Evolutionary conservation across 2,329 filamentous ascomycete species (phyloP).

Genomic region (Aaosphaeria arxii): DNA sequence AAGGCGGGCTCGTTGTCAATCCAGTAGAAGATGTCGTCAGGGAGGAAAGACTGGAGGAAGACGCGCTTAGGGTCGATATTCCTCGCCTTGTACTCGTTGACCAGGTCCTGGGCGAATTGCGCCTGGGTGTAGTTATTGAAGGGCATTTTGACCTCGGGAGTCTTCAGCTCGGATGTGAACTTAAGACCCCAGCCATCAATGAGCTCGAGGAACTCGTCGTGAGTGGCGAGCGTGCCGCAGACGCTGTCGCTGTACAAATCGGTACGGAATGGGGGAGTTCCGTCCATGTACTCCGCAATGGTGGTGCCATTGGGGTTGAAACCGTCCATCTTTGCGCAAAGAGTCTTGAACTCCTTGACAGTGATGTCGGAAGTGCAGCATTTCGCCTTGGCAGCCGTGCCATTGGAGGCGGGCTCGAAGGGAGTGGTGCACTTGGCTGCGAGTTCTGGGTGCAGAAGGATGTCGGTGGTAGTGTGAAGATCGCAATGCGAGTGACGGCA

Average conservation of each 20-base stretch:
- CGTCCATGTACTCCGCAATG: slow-evolving; percentile 55
- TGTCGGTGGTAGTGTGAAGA: slow-evolving; percentile 38
- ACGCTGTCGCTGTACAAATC: slow-evolving; percentile 61
- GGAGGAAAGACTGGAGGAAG: slow-evolving; percentile 63
- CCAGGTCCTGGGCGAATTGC: slow-evolving; percentile 62
- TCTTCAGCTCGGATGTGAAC: slow-evolving; percentile 55
- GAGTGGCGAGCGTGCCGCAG: slow-evolving; percentile 61
- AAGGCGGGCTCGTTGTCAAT: slow-evolving; percentile 59
- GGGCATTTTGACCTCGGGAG: slow-evolving; percentile 66
- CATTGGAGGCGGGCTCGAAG: slow-evolving; percentile 30
- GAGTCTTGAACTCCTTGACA: slow-evolving; percentile 62
- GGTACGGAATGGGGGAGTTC: slow-evolving; percentile 61
- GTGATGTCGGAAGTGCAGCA: slow-evolving; percentile 74
- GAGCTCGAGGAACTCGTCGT: slow-evolving; percentile 61
- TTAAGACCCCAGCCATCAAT: slow-evolving; percentile 57
- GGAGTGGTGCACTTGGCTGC: slow-evolving; percentile 36
- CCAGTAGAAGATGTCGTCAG: slow-evolving; percentile 45
- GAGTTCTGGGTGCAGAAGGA: slow-evolving; percentile 31
- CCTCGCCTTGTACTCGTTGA: slow-evolving; percentile 39
- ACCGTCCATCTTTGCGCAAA: slow-evolving; percentile 64
- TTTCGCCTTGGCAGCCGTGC: slow-evolving; percentile 54
- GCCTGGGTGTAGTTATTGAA: slow-evolving; percentile 65
- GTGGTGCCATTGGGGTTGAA: slow-evolving; percentile 64
- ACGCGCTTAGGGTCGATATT: slow-evolving; percentile 40
- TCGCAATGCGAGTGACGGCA: slow-evolving; percentile 39